phyloP scores from a whole-genome alignment of 768 basidiomycete species.

The Coprinopsis sp. region DNA sequence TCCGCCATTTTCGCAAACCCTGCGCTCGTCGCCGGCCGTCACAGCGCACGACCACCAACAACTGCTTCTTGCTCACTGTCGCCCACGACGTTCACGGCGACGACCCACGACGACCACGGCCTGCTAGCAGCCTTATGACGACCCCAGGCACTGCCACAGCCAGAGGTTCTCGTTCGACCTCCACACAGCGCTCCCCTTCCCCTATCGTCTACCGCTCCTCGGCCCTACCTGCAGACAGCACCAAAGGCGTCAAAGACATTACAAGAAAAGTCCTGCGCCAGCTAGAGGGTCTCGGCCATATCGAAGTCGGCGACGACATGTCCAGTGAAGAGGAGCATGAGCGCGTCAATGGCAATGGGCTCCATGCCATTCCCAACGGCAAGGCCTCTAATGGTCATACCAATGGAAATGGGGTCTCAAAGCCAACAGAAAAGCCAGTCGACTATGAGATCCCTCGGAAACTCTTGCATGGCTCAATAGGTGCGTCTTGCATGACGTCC shows the following conservation, averaged over 20 bases:
- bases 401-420: conserved; percentile 16
- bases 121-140: too few species aligned
- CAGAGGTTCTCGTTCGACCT: neutral
- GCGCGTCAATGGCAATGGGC: conserved; percentile 20
- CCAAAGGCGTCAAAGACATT: conserved; percentile 42
- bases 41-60: neutral
- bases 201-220: conserved; percentile 42
- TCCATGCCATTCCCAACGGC: conserved; percentile 8
- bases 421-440: conserved; percentile 30
- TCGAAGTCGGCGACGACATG: conserved; percentile 27
- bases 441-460: conserved; percentile 94
- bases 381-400: conserved; percentile 9
- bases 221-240: conserved; percentile 27
- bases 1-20: too few species aligned
- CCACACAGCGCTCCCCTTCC: conserved; percentile 33
- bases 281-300: conserved; percentile 43
- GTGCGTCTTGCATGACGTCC: conserved; percentile 37
- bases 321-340: conserved; percentile 28
- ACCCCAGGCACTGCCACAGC: neutral
- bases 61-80: neutral
- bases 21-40: neutral
- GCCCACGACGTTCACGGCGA: neutral
- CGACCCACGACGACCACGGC: neutral
- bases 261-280: conserved; percentile 45
- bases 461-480: conserved; percentile 82